phyloP scores from a whole-genome alignment of 2,329 filamentous ascomycete genomes.

The Colletotrichum tabaci region DNA sequence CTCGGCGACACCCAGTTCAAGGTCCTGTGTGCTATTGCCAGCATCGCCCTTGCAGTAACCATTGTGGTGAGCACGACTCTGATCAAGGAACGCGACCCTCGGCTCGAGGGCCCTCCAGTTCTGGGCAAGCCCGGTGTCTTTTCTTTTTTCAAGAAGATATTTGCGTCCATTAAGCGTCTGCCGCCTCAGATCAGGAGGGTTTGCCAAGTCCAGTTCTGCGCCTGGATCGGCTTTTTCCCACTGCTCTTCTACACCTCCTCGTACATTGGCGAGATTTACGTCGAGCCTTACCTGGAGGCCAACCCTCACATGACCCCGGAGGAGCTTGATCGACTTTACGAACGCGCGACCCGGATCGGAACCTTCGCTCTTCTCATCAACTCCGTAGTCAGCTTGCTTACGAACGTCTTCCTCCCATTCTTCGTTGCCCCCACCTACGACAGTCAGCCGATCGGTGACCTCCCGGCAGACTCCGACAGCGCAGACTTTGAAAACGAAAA shows the following conservation, averaged over 20 bases:
- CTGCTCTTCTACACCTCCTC: conserved; percentile 96
- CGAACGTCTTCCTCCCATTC: conserved; percentile 88
- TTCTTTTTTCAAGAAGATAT: conserved; percentile 84
- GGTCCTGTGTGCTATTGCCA: conserved; percentile 88
- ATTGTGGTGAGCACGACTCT: conserved; percentile 78
- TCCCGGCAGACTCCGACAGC: conserved; percentile 51
- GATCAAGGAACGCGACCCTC: conserved; percentile 86
- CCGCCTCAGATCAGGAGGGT: conserved; percentile 87
- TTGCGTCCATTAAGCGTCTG: conserved; percentile 81
- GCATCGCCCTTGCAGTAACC: conserved; percentile 78
- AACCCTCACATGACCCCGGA: conserved; percentile 84
- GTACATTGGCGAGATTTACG: conserved; percentile 93
- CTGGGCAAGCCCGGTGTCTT: conserved; percentile 76
- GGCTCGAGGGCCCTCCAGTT: conserved; percentile 75
- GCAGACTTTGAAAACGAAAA: conserved; percentile 52
- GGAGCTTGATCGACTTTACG: conserved; percentile 86
- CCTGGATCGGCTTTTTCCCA: conserved; percentile 96
- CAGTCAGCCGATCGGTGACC: conserved; percentile 52
- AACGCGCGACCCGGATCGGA: conserved; percentile 86
- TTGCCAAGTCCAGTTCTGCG: conserved; percentile 86
- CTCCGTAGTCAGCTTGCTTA: conserved; percentile 84
- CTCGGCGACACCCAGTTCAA: conserved; percentile 94
- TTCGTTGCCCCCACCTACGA: conserved; percentile 88
- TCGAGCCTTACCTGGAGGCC: conserved; percentile 82
- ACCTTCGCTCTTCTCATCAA: conserved; percentile 93